phyloP scores from a whole-genome alignment of 345 rosid genomes.

The Hibiscus syriacus region DNA sequence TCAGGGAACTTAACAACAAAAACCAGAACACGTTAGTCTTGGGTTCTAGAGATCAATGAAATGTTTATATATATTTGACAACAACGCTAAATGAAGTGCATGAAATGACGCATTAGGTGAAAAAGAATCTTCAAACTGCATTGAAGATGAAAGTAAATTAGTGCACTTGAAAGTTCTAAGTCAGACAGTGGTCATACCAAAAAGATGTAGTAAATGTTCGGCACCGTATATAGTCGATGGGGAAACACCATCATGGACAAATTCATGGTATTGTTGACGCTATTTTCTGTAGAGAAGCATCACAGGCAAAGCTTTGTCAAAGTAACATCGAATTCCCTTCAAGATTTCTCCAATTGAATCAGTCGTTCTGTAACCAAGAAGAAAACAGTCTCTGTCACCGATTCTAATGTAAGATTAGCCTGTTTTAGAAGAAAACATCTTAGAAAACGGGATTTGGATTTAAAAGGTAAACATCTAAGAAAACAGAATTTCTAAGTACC shows the following conservation, averaged over 20 bases:
- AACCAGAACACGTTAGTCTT: background rate
- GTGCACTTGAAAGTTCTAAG: background rate
- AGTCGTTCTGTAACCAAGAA: constrained; percentile 37
- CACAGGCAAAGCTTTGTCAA: constrained; percentile 76
- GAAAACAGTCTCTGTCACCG: constrained; percentile 4
- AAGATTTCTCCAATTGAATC: constrained; percentile 63
- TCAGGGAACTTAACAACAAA: constrained; percentile 89
- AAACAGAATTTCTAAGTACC: background rate
- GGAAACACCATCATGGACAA: constrained; percentile 37
- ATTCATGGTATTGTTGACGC: constrained; percentile 62
- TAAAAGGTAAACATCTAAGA: background rate
- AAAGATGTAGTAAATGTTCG: constrained; percentile 73
- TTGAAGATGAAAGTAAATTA: background rate
- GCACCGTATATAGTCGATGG: constrained; percentile 81
- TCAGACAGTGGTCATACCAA: constrained; percentile 35
- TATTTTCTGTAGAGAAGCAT: constrained; percentile 82
- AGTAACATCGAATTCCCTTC: constrained; percentile 72
- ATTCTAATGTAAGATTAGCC: background rate
- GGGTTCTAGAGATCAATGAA: background rate
- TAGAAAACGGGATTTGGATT: background rate
- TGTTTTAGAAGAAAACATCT: background rate
- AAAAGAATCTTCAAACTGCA: background rate
- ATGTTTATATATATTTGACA: background rate
- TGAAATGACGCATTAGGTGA: background rate
- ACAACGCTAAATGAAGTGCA: background rate